These are phyloP conservation scores for Nothomitra cinnamomea DNA, from an alignment of 2,329 filamentous ascomycete genomes.

Conservation along the genomic window DNA sequence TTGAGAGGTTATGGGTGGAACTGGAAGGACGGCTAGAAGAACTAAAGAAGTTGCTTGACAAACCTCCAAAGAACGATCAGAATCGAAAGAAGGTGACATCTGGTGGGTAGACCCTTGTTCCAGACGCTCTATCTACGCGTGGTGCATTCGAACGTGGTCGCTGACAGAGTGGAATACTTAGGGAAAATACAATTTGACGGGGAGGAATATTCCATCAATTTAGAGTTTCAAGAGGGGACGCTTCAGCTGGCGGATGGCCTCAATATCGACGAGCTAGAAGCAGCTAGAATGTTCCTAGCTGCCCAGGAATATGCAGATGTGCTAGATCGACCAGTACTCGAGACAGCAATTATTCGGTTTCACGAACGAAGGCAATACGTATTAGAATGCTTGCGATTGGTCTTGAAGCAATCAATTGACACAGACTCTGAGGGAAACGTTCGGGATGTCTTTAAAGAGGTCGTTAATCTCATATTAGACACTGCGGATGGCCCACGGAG, in stretches of 20 bases:
- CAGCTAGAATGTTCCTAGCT: constrained; percentile 58
- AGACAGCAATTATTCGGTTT: constrained; percentile 71
- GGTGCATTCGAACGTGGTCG: constrained; percentile 6
- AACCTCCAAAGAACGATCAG: constrained; percentile 53
- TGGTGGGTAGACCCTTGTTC: constrained; percentile 30
- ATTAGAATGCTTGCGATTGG: constrained; percentile 66
- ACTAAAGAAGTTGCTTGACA: constrained; percentile 57
- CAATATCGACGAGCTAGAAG: constrained; percentile 76
- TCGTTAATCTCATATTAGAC: constrained; percentile 40
- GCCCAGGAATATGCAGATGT: constrained; percentile 51
- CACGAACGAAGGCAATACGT: constrained; percentile 72
- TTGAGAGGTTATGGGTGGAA: constrained; percentile 49
- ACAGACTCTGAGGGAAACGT: constrained; percentile 38
- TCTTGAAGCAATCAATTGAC: constrained; percentile 52
- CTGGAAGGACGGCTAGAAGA: constrained; percentile 50
- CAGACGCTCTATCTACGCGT: not conserved
- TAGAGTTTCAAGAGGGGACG: constrained; percentile 69
- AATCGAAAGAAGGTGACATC: constrained; percentile 56
- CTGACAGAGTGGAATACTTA: constrained; percentile 20
- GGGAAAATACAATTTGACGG: constrained; percentile 60
- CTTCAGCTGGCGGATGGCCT: constrained; percentile 74
- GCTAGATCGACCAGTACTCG: constrained; percentile 55
- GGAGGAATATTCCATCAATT: constrained; percentile 64
- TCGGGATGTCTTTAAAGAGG: constrained; percentile 33
- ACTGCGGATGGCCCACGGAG: constrained; percentile 25